phyloP scores from a whole-genome alignment of 2,329 filamentous ascomycete species.

The Xylariaceae sp. region DNA sequence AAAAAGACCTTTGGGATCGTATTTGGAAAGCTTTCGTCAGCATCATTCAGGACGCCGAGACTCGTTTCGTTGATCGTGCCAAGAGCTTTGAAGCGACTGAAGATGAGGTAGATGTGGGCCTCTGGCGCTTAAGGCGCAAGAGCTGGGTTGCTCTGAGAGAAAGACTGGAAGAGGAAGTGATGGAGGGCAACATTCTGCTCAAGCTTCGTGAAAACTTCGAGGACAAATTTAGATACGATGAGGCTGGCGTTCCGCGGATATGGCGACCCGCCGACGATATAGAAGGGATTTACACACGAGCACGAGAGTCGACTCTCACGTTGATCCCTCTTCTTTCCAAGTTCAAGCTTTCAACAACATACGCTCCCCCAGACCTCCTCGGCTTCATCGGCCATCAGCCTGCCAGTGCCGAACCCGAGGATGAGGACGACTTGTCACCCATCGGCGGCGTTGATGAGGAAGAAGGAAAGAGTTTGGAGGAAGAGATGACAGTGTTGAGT shows the following conservation, averaged over 20 bases:
- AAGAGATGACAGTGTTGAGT: slow-evolving; percentile 92
- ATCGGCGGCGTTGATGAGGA: slow-evolving; percentile 95
- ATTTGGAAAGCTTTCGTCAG: slow-evolving; percentile 85
- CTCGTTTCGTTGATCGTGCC: slow-evolving; percentile 80
- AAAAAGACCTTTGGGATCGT: slow-evolving; percentile 92
- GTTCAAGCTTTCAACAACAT: slow-evolving; percentile 76
- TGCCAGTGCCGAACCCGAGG: slow-evolving; percentile 68
- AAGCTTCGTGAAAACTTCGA: slow-evolving; percentile 98
- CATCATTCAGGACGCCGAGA: slow-evolving; percentile 82
- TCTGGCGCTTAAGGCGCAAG: slow-evolving; percentile 91
- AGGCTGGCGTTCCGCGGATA: slow-evolving; percentile 88
- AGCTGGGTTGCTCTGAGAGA: slow-evolving; percentile 88
- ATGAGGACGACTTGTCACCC: slow-evolving; percentile 84
- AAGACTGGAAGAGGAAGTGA: slow-evolving; percentile 94
- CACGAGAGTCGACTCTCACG: slow-evolving; percentile 85
- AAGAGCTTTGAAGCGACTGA: slow-evolving; percentile 90
- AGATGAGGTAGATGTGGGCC: slow-evolving; percentile 86
- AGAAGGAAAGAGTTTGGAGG: slow-evolving; percentile 88
- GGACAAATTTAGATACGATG: slow-evolving; percentile 98
- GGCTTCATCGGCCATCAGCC: slow-evolving; percentile 81
- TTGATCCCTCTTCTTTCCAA: slow-evolving; percentile 85
- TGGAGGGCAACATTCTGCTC: slow-evolving; percentile 92
- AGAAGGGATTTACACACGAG: slow-evolving; percentile 88
- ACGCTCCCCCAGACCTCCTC: slow-evolving; percentile 75
- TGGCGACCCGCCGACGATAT: slow-evolving; percentile 98